Base-by-base conservation (phyloP, 352 stramenopile genomes). In the Phytopythium sindhum region DNA sequence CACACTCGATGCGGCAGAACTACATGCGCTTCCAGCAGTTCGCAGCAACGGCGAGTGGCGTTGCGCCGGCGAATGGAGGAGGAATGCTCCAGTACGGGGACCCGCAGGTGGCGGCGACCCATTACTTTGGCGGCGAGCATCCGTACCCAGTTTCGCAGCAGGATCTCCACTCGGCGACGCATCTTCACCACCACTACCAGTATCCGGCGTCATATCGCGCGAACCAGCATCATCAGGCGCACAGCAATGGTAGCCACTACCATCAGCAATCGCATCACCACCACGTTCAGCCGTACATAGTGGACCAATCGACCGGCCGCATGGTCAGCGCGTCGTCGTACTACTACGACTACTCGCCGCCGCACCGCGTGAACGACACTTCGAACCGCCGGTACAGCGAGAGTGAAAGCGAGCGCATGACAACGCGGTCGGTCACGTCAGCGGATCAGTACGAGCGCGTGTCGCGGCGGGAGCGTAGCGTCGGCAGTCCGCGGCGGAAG, bases 301-400 rank as follows among this genome's bases (percentile, higher is more conserved):
- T 54, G 24, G 45, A 61, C 4, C 56, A 61, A 6, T 24, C 39
- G 29, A 42, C 29, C n/a, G 29, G 28, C 1, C 52, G 52, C 17
- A 41, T 37, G 31, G 29, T 37, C 8, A 57, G 29, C 17, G 44
- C 44, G n/a, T 51, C 44, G 10, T 51, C 44, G 45, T 70, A 73
- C 37, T 63, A 75, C 37, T 68, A 75, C 21, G 64, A 68, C n/a
- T 68, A 69, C 50, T 54, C 64, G 42, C 59, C 69, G 39, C 55
- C 55, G 11, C 42, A 62, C 19, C 66, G 52, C 35, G 56, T 63
- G 50, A 35, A 64, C 5, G 69, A 68, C n/a, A 54, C 64, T 0
- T 72, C 71, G n/a, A 74, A 88, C 37, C 76, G 86, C 1, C 71
- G 86, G 14, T 79, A 94, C 64, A 94, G 86, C 37, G 86, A 83